Conservation (phyloP, 164 flowering plant species). For the Echeveria elegans region DNA sequence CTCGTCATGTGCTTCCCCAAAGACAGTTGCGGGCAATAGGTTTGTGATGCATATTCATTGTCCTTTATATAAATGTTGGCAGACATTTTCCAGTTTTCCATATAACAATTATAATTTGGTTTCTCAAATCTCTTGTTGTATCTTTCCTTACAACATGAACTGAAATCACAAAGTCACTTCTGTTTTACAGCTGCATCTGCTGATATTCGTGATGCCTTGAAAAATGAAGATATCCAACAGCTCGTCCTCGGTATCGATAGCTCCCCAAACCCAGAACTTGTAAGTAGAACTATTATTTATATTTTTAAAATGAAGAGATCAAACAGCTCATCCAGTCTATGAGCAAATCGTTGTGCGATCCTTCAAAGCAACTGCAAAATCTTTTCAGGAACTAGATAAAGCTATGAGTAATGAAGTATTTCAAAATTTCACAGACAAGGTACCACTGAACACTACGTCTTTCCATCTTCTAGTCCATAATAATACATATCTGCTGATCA, state of each 20-base stretch:
- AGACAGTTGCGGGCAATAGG: slow-evolving; percentile 1
- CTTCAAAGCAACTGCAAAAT: background rate
- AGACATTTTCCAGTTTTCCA: background rate
- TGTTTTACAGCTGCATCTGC: slow-evolving; percentile 43
- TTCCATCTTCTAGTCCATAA: background rate
- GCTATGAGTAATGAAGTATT: background rate
- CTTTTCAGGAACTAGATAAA: slow-evolving; percentile 1
- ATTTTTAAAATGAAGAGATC: no score
- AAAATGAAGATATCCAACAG: slow-evolving; percentile 54
- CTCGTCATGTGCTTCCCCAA: background rate
- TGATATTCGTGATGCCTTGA: slow-evolving; percentile 56
- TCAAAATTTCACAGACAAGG: slow-evolving; percentile 1
- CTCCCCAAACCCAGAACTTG: slow-evolving; percentile 46
- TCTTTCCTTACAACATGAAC: background rate
- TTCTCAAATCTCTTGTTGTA: no score
- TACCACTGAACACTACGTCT: background rate
- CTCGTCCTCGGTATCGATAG: slow-evolving; percentile 45
- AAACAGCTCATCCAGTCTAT: no score
- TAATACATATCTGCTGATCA: background rate
- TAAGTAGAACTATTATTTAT: slow-evolving; percentile 17
- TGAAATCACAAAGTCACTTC: no score
- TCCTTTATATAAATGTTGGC: background rate
- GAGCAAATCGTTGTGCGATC: background rate
- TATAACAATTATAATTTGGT: background rate
- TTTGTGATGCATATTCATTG: slow-evolving; percentile 1